phyloP scores from a whole-genome alignment of 768 basidiomycete species.

The Butyriboletus loyo region DNA sequence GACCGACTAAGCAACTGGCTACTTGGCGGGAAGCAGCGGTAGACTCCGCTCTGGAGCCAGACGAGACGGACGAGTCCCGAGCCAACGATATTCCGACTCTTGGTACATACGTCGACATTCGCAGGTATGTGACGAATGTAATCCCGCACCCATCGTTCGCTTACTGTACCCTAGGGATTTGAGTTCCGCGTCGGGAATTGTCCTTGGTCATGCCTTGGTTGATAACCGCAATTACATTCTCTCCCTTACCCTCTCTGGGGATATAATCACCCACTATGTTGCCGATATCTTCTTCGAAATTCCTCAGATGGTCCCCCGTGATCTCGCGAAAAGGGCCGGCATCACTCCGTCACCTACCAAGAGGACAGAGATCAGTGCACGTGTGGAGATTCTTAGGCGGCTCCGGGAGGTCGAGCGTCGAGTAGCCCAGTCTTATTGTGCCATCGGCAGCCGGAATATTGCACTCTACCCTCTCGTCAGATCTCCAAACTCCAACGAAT shows the following conservation, averaged over 20 bases:
- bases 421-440: slow-evolving; percentile 42
- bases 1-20: slow-evolving; percentile 24
- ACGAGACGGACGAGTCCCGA: slow-evolving; percentile 12
- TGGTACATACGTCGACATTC: slow-evolving; percentile 53
- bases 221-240: slow-evolving; percentile 29
- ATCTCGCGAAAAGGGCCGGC: slow-evolving; percentile 52
- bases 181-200: slow-evolving; percentile 24
- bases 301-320: slow-evolving; percentile 50
- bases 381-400: slow-evolving; percentile 61
- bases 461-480: slow-evolving; percentile 44
- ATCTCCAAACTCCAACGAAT: slow-evolving; percentile 45
- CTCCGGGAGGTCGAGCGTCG: slow-evolving; percentile 51
- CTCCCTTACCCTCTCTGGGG: slow-evolving; percentile 42
- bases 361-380: slow-evolving; percentile 47
- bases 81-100: slow-evolving; percentile 25
- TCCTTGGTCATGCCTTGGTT: slow-evolving; percentile 31
- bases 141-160: background rate
- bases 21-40: slow-evolving; percentile 25
- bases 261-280: slow-evolving; percentile 45
- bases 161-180: slow-evolving; percentile 19
- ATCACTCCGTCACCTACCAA: slow-evolving; percentile 24
- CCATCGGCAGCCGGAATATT: slow-evolving; percentile 29
- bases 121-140: slow-evolving; percentile 39
- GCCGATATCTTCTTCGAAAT: slow-evolving; percentile 60
- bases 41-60: slow-evolving; percentile 4